These are phyloP conservation scores for Fusarium dimerum DNA, from an alignment of 2,329 filamentous ascomycete genomes.

Conservation along the genomic window DNA sequence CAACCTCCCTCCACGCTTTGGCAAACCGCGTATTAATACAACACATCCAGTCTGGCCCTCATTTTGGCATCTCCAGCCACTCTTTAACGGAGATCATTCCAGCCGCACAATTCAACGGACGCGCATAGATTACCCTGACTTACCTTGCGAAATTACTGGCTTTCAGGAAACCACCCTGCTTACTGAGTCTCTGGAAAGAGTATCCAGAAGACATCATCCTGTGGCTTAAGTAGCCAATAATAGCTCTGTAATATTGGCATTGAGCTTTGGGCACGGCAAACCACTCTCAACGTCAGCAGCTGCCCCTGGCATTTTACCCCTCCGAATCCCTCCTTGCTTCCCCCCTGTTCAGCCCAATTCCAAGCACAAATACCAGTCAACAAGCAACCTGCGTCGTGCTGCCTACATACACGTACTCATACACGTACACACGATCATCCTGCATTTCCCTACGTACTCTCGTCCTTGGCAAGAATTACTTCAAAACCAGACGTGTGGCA, in stretches of 20 bases:
- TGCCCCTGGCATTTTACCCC: conserved; percentile 12
- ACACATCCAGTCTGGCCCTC: background rate
- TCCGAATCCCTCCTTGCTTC: conserved; percentile 8
- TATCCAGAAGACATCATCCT: background rate
- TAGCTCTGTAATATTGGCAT: background rate
- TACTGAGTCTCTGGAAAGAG: background rate
- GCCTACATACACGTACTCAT: conserved; percentile 21
- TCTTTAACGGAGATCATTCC: background rate
- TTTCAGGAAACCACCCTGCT: background rate
- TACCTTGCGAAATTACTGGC: background rate
- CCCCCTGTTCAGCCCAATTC: conserved; percentile 18
- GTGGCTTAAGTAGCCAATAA: background rate
- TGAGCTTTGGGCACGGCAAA: conserved; percentile 13
- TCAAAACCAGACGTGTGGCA: conserved; percentile 15
- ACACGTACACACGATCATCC: conserved; percentile 15
- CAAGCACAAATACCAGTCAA: conserved; percentile 20
- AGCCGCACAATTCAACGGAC: background rate
- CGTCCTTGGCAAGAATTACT: conserved; percentile 15
- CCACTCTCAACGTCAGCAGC: conserved; percentile 20
- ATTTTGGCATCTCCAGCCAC: background rate
- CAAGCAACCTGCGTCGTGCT: conserved; percentile 23
- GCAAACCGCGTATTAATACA: background rate
- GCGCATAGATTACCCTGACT: background rate
- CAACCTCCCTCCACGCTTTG: background rate
- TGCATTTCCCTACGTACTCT: conserved; percentile 13